These are phyloP conservation scores for Castanopsis chinensis DNA, from an alignment of 306 rosid genomes.

Conservation along the genomic window DNA sequence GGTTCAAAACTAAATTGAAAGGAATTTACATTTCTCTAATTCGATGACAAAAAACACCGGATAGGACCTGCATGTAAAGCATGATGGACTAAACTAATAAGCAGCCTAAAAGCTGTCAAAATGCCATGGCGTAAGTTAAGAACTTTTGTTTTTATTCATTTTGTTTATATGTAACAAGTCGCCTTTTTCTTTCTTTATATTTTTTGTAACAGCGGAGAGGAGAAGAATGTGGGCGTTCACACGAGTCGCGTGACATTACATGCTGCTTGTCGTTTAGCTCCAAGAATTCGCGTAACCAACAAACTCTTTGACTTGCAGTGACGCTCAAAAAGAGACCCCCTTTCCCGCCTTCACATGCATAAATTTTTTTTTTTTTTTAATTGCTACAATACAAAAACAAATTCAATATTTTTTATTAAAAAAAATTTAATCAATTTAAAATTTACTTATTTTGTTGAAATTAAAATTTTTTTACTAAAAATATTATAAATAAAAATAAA, in stretches of 20 bases:
- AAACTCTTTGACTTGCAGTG: conserved; percentile 57
- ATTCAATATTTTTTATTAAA: background rate
- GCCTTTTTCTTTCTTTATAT: background rate
- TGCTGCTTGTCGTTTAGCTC: conserved; percentile 36
- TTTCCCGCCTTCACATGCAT: conserved; percentile 38
- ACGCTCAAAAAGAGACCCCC: background rate
- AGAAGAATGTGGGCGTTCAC: conserved; percentile 17
- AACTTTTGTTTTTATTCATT: too few relatives aligned
- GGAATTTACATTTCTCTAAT: too few relatives aligned
- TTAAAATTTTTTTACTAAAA: too few relatives aligned
- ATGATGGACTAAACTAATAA: too few relatives aligned
- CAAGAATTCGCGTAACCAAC: conserved; percentile 34
- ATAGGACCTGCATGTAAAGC: too few relatives aligned
- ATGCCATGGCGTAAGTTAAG: too few relatives aligned
- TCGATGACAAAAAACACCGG: too few relatives aligned
- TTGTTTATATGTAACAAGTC: background rate
- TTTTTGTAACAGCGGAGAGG: background rate
- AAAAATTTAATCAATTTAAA: too few relatives aligned
- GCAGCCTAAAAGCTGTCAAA: too few relatives aligned
- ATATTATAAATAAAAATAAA: too few relatives aligned
- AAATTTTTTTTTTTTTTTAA: background rate
- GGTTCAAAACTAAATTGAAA: too few relatives aligned
- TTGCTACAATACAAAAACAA: background rate
- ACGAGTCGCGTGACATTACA: conserved; percentile 39
- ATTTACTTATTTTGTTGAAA: background rate